These are phyloP conservation scores for Alternaria atra DNA, from an alignment of 2,329 filamentous ascomycete genomes.

Conservation along the genomic window DNA sequence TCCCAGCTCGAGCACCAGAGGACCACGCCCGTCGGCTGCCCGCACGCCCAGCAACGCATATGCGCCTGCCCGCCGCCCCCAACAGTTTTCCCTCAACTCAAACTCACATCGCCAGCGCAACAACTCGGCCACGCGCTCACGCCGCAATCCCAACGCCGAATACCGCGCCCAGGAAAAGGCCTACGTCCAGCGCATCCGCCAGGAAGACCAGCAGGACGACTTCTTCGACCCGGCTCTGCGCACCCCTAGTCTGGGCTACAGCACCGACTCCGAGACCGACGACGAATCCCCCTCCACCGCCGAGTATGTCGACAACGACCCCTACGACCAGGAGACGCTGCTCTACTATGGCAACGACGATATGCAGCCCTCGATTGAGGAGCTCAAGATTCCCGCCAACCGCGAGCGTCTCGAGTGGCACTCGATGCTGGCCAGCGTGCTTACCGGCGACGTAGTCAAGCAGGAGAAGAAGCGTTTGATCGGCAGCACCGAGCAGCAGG, in stretches of 20 bases:
- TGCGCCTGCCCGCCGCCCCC: slow-evolving; percentile 58
- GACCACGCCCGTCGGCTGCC: slow-evolving; percentile 53
- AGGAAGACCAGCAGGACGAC: slow-evolving; percentile 73
- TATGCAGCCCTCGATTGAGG: slow-evolving; percentile 86
- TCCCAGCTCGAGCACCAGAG: slow-evolving; percentile 30
- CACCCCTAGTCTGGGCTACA: slow-evolving; percentile 72
- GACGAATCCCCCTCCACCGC: slow-evolving; percentile 90
- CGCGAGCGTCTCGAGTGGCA: slow-evolving; percentile 96
- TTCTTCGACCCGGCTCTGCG: slow-evolving; percentile 76
- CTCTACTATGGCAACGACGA: slow-evolving; percentile 93
- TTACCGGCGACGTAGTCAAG: slow-evolving; percentile 95
- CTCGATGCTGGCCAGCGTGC: slow-evolving; percentile 92
- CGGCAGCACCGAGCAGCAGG: slow-evolving; percentile 78
- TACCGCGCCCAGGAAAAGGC: slow-evolving; percentile 90
- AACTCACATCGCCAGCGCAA: slow-evolving; percentile 62
- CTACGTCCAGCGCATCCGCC: slow-evolving; percentile 89
- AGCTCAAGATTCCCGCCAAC: slow-evolving; percentile 86
- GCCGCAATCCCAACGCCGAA: slow-evolving; percentile 73
- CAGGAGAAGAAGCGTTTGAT: slow-evolving; percentile 98
- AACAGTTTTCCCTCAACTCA: slow-evolving; percentile 57
- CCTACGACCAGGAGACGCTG: slow-evolving; percentile 89
- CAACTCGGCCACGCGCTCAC: slow-evolving; percentile 63
- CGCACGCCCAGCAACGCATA: slow-evolving; percentile 62
- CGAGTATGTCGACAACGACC: slow-evolving; percentile 80
- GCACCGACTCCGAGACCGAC: slow-evolving; percentile 82